Evolutionary conservation across 176 grass and related monocot species (phyloP).

Genomic region (Bonia amplexicaulis): DNA sequence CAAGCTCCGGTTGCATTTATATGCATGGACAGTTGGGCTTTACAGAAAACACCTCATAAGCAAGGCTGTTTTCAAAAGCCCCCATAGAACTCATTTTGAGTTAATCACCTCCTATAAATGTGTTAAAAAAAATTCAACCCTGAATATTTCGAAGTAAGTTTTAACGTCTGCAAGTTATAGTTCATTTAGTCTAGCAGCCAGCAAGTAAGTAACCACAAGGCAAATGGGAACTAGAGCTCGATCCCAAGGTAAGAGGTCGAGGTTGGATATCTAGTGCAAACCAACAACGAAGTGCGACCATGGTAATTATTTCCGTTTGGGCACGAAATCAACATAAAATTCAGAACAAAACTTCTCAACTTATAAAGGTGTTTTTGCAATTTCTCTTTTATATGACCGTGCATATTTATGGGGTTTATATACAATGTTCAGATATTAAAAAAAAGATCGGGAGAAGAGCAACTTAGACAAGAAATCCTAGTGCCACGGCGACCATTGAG

Average conservation of each 20-base stretch:
- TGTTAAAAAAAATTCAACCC: background rate
- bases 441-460: background rate
- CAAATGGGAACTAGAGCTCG: background rate
- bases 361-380: background rate
- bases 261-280: background rate
- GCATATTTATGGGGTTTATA: background rate
- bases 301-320: background rate
- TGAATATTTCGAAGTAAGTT: no score
- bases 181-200: background rate
- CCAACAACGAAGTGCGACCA: background rate
- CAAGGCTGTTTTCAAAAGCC: background rate
- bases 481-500: background rate
- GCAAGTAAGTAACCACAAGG: background rate
- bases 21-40: constrained; percentile 6
- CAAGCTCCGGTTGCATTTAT: constrained; percentile 20
- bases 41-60: background rate
- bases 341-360: background rate
- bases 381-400: background rate
- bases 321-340: background rate
- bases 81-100: background rate
- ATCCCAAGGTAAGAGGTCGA: background rate
- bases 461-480: background rate
- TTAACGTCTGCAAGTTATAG: no score
- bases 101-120: background rate
- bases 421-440: background rate